Percentiles rank a stretch among this genome's conserved stretches.
These are phyloP conservation scores for Carex parvula DNA, from an alignment of 176 grass and related monocot species.

Conservation along the genomic window DNA sequence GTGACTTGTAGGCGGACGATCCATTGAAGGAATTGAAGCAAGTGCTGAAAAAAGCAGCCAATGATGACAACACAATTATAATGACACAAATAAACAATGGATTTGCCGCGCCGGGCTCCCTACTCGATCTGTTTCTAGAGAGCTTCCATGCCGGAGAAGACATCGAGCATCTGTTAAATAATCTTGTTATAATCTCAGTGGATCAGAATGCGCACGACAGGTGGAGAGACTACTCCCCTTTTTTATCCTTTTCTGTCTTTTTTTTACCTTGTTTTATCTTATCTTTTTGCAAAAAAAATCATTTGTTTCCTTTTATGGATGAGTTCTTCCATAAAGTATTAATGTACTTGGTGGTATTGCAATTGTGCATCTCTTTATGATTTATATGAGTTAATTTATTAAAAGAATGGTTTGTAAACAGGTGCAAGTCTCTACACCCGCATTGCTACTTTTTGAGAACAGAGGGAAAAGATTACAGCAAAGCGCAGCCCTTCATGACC, in stretches of 20 bases:
- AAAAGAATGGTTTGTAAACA: not conserved
- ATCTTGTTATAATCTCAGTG: slow-evolving; percentile 14
- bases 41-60: slow-evolving; percentile 56
- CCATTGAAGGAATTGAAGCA: slow-evolving; percentile 50
- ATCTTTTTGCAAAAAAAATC: too few relatives aligned
- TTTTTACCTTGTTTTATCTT: too few relatives aligned
- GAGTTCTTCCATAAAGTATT: too few relatives aligned
- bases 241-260: not conserved
- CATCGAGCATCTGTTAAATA: slow-evolving; percentile 14
- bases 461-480: slow-evolving; percentile 42
- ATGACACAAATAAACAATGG: slow-evolving; percentile 75
- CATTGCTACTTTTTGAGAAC: slow-evolving; percentile 67
- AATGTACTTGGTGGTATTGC: not conserved
- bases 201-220: slow-evolving; percentile 4
- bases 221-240: too few relatives aligned
- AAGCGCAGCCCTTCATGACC: slow-evolving; percentile 63
- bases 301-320: too few relatives aligned
- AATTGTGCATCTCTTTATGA: not conserved
- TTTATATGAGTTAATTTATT: not conserved
- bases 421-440: slow-evolving; percentile 50
- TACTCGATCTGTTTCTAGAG: slow-evolving; percentile 86
- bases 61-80: slow-evolving; percentile 62
- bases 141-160: slow-evolving; percentile 19
- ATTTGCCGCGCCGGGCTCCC: slow-evolving; percentile 56
- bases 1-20: slow-evolving; percentile 28